Base-by-base conservation (phyloP, 805 yeast genomes). In the Scheffersomyces coipomensis region DNA sequence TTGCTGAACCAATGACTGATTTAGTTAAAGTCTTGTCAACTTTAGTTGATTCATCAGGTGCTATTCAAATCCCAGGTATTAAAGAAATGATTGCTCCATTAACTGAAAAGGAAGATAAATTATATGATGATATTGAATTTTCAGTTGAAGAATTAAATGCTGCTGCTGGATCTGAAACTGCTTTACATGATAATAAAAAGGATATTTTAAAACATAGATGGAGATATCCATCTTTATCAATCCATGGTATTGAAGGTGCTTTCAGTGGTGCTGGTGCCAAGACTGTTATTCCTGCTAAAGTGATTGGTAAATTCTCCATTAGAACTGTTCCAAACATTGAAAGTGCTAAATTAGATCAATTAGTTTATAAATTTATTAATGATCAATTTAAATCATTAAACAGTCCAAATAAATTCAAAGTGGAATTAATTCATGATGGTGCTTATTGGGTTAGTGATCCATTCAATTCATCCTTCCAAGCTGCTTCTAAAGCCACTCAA, bases 211-310 rank as follows among this genome's bases (percentile, higher is more conserved):
- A 89, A 85, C 97, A 90, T 66, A 83, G 99, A 78, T 93, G 99
- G 99, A 85, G 99, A 76, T 89, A 75, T 69, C 99, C 99, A 40
- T 88, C 98, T 6, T 74, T 93, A 55, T 90, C 98, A 2, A 65
- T 93, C 49, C 99, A 93, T 66, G 99, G 99, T 51, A 78, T 93
- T 40, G 99, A 93, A 68, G 99, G 99, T 48, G 99, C 98, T 5
- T 93, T 93, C 65, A 83, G 85, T 34, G 91, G 86, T 32, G 77
- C 85, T 34, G 99, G 99, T 49, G 99, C 98, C 42, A 93, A 93
- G 74, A 93, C 99, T 24, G 99, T 93, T 37, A 93, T 93, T 49
- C 99, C 99, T 25, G 87, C 97, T 35, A 85, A 83, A 60, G 98
- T 93, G 24, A 66, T 72, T 38, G 99, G 99, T 56, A 93, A 93